These are phyloP conservation scores for Ustilago trichophora DNA, from an alignment of 1,284 basidiomycete genomes.

Conservation along the genomic window DNA sequence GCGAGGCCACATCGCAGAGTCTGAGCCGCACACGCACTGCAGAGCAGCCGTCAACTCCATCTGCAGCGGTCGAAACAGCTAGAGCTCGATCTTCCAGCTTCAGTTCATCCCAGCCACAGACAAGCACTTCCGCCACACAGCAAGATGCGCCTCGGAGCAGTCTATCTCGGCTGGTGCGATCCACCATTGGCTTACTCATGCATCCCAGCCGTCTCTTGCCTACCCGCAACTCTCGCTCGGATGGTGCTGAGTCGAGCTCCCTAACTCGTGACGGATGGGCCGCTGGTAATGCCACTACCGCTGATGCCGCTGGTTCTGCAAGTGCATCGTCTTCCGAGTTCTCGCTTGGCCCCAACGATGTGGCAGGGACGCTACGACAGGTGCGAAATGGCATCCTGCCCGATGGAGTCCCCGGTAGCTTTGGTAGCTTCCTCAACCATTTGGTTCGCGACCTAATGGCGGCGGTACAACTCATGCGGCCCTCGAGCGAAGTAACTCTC, in stretches of 20 bases:
- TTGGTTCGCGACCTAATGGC: conserved; percentile 51
- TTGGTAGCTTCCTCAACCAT: conserved; percentile 58
- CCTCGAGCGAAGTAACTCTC: conserved; percentile 15
- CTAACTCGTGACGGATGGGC: conserved; percentile 6
- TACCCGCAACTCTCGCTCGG: conserved; percentile 3
- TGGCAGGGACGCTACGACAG: conserved; percentile 39
- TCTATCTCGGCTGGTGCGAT: conserved; percentile 29
- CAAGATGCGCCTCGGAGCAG: conserved; percentile 12
- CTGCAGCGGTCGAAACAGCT: not conserved
- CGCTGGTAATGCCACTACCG: not conserved
- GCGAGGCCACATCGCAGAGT: conserved; percentile 24
- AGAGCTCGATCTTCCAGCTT: conserved; percentile 3
- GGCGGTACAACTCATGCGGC: conserved; percentile 50
- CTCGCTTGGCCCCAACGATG: conserved; percentile 44
- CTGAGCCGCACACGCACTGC: conserved; percentile 8
- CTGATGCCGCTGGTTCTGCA: not conserved
- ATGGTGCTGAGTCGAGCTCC: not conserved
- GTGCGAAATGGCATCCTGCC: conserved; percentile 48
- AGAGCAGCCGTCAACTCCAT: conserved; percentile 1
- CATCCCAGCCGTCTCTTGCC: conserved; percentile 33
- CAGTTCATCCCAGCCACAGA: conserved; percentile 5
- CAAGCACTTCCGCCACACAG: not conserved
- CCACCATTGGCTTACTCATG: conserved; percentile 25
- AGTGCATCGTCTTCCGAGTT: conserved; percentile 10
- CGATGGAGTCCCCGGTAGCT: conserved; percentile 54